Percentiles rank a stretch among this genome's conserved stretches.
Conservation (phyloP, 2,329 filamentous ascomycete genomes). For the Talaromyces pinophilus region DNA sequence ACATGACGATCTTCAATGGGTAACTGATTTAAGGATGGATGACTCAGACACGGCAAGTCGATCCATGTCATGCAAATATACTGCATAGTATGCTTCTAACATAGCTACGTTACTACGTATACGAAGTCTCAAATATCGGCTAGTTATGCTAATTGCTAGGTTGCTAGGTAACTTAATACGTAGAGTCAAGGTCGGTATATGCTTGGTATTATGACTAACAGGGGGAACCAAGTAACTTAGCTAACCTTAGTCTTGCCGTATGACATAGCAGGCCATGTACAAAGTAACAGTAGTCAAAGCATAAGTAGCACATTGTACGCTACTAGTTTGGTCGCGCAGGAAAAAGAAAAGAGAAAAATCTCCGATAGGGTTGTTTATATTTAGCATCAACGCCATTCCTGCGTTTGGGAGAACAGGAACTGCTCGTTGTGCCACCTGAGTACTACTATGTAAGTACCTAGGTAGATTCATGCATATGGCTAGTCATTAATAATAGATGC, state of each 20-base stretch:
- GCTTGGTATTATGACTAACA: neutral
- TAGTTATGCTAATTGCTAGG: no score
- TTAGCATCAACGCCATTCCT: constrained; percentile 4
- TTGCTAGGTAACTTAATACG: no score
- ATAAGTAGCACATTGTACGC: neutral
- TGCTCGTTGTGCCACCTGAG: neutral
- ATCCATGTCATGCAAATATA: neutral
- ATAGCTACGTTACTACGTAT: neutral
- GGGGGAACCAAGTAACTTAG: no score
- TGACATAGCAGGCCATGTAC: neutral
- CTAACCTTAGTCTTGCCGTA: neutral
- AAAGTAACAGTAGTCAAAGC: neutral
- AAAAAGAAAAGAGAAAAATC: constrained; percentile 14
- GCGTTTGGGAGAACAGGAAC: neutral
- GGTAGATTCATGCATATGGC: no score
- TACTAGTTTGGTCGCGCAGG: neutral
- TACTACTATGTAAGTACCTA: neutral
- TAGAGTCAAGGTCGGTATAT: neutral
- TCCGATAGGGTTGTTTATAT: constrained; percentile 17
- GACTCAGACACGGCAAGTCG: constrained; percentile 4
- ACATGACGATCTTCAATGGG: neutral
- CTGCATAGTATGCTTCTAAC: neutral
- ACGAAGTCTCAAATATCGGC: neutral
- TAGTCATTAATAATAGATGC: neutral
- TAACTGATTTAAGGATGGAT: neutral